Evolutionary conservation across 495 filamentous ascomycete genomes (phyloP), one percentile per base, ranked within the genome.

Genomic region (Annulohypoxylon nitens): DNA sequence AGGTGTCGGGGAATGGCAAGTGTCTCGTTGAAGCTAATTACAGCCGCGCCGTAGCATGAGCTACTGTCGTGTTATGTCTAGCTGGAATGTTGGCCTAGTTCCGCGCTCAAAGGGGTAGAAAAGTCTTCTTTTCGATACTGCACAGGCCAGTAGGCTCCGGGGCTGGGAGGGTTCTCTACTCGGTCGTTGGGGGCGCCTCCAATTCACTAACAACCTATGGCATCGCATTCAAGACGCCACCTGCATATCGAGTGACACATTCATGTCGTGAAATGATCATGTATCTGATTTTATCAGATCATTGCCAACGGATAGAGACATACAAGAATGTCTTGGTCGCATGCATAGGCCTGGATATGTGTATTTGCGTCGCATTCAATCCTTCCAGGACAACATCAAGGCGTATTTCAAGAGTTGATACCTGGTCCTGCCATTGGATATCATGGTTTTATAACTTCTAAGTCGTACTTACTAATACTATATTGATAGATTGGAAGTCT

Each of bases 301-400:
- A 57, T 57, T 5, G 18, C 14, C 30, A 57, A 37, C 30, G 39
- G 10, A 10, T 23, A 18, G 20, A 20, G 33, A 30, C 10, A 12
- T 14, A 14, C 34, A 34, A n/a, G 39, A n/a, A 43, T n/a, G 39
- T 14, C 14, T 34, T 2, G 23, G 50, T 33, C 14, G 23, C 25
- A 23, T 33, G 50, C 23, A 14, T 11, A 33, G 20, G n/a, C n/a
- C 1, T 20, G 1, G 18, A 9, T 20, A 8, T 26, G 10, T 33
- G n/a, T 33, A 14, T 33, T 3, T n/a, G 9, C 33, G 51, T 55
- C 51, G 51, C 51, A 55, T 33, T 12, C n/a, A 57, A 57, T 57
- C 53, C 53, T 37, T 18, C n/a, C 4, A 57, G 30, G n/a, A 20
- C 6, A 20, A 37, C 36, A 10, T 57, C 5, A 30, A 30, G n/a